These are phyloP conservation scores for Acacia pycnantha DNA, from an alignment of 331 rosid genomes.

Conservation along the genomic window DNA sequence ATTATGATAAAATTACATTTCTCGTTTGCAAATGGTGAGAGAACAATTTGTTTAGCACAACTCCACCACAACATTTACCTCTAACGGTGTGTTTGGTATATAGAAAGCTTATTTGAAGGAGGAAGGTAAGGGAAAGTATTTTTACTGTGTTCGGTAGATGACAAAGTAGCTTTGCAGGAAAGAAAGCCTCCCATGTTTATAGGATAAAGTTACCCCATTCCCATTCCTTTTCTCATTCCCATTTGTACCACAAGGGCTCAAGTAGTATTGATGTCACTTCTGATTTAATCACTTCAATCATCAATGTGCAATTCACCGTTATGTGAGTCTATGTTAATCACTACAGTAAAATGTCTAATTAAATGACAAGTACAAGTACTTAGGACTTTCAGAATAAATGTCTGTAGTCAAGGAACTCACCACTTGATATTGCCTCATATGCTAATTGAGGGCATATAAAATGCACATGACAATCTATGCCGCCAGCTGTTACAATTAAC, in stretches of 20 bases:
- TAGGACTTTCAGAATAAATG: slow-evolving; percentile 20
- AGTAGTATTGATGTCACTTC: not conserved
- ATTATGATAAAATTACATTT: not conserved
- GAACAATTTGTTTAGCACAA: not conserved
- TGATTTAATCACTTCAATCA: not conserved
- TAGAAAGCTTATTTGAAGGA: not conserved
- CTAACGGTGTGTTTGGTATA: not conserved
- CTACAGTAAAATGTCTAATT: not conserved
- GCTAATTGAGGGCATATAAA: slow-evolving; percentile 90
- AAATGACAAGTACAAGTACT: not conserved
- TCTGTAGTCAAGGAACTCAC: slow-evolving; percentile 42
- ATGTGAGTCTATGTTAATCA: not conserved
- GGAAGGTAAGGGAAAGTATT: not conserved
- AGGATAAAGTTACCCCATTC: not conserved
- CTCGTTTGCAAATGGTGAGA: not conserved
- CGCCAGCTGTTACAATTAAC: slow-evolving; percentile 86
- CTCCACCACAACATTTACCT: not conserved
- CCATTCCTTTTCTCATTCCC: not conserved
- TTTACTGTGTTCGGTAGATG: not conserved
- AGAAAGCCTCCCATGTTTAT: not conserved
- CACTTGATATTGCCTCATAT: slow-evolving; percentile 81
- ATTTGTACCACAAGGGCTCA: not conserved
- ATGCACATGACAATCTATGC: slow-evolving; percentile 92
- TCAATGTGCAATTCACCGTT: not conserved
- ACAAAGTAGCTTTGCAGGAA: not conserved